These are phyloP conservation scores for Trichoderma sp. DNA, from an alignment of 2,329 filamentous ascomycete species.

Conservation along the genomic window DNA sequence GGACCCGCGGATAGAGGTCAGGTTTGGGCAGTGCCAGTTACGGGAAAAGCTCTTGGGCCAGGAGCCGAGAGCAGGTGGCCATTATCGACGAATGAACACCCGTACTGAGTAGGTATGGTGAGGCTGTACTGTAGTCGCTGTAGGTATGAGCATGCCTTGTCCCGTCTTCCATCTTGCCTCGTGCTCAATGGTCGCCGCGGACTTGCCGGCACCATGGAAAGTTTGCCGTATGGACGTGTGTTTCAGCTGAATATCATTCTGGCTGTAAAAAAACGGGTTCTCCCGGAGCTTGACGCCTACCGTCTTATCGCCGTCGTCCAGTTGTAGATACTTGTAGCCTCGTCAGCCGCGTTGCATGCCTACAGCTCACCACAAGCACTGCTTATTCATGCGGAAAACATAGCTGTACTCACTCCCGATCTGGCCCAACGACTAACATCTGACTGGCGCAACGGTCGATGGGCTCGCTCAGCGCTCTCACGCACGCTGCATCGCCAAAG, in stretches of 20 bases:
- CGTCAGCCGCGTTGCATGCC: background rate
- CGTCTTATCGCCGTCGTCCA: background rate
- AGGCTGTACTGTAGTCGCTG: background rate
- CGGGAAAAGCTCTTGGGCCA: background rate
- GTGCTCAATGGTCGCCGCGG: background rate
- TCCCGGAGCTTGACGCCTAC: background rate
- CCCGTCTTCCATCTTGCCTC: background rate
- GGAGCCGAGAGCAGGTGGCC: background rate
- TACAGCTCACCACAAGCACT: background rate
- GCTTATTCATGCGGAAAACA: background rate
- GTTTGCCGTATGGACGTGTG: background rate
- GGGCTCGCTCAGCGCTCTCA: slow-evolving; percentile 8
- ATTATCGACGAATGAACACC: too few relatives aligned
- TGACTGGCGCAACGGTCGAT: slow-evolving; percentile 10
- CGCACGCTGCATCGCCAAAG: background rate
- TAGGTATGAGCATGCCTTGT: background rate
- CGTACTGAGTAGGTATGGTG: background rate
- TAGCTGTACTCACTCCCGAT: background rate
- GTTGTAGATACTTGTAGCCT: background rate
- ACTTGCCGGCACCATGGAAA: slow-evolving; percentile 1
- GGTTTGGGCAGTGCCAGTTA: background rate
- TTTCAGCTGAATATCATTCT: background rate
- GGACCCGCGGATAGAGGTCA: background rate
- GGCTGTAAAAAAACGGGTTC: background rate
- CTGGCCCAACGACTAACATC: slow-evolving; percentile 16